Evolutionary conservation across 352 stramenopile genomes (phyloP), one percentile per base, ranked within the genome.

Genomic region (Pythium brachiatum): DNA sequence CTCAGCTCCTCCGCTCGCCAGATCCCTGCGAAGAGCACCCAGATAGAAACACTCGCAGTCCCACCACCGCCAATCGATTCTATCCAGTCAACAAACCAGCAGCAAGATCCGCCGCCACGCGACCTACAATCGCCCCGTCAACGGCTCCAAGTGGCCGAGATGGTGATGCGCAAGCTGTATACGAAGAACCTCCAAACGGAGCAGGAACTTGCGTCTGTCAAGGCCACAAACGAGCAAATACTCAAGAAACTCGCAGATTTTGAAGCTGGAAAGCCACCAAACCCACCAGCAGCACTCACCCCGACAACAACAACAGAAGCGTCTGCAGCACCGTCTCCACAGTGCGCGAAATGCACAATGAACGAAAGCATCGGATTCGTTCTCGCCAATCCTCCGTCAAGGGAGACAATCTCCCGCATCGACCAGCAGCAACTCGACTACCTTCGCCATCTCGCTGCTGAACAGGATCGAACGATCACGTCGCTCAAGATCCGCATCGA

Each of bases 161-260:
- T 79, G 69, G 76, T 86, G 48, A 86, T 86, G 69, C 72, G 73
- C 31, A 86, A 86, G 52, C 70, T 86, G 2, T 86, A 83, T 57
- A 72, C 74, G 55, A 81, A 81, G 55, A 86, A 83, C 41, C 21
- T 83, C 32, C 53, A 73, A 16, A 74, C 72, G 0, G 76, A 86
- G 25, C 65, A 83, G 36, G 66, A 66, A 1, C 58, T 76, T 12
- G 62, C 59, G 0, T 43, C 53, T 7, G 36, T 74, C 7, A 72
- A 75, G 43, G 41, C 60, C 7, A 60, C 79, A 29, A 76, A 75
- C 39, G 52, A 62, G 2, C n/a, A 50, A 20, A 32, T 73, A 21
- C 15, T 29, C 16, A 41, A 66, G n/a, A 58, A 48, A 69, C 53
- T 79, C 18, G 21, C 51, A 5, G 57, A 70, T 13, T 34, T 76